Evolutionary conservation across 2,329 filamentous ascomycete species (phyloP).

Genomic region (Botryotinia convoluta): DNA sequence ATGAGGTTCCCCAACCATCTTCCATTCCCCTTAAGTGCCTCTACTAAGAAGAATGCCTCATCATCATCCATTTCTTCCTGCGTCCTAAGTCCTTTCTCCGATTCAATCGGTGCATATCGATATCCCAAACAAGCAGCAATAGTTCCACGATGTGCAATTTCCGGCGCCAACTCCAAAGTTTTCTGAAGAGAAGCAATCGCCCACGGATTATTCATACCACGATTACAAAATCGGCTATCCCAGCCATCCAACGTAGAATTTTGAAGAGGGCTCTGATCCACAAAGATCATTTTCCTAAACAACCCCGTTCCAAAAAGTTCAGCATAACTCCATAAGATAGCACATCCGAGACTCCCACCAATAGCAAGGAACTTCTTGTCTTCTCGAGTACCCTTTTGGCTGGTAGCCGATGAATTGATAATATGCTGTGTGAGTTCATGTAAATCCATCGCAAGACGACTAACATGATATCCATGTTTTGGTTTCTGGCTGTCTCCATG

Average conservation of each 20-base stretch:
- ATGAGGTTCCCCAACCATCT: constrained; percentile 37
- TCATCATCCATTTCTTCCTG: constrained; percentile 22
- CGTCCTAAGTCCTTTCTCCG: constrained; percentile 14
- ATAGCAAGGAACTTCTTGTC: constrained; percentile 28
- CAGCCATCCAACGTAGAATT: constrained; percentile 33
- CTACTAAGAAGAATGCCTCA: constrained; percentile 34
- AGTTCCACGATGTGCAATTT: constrained; percentile 33
- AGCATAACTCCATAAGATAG: constrained; percentile 37
- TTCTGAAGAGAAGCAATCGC: constrained; percentile 33
- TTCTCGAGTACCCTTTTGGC: background rate
- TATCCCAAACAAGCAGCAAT: constrained; percentile 37
- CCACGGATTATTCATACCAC: constrained; percentile 34
- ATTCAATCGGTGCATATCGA: constrained; percentile 27
- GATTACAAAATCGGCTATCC: constrained; percentile 34
- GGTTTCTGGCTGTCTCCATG: constrained; percentile 35
- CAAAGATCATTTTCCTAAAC: constrained; percentile 36
- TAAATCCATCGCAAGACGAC: constrained; percentile 36
- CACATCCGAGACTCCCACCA: constrained; percentile 37
- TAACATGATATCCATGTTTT: constrained; percentile 37
- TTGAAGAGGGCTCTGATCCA: constrained; percentile 38
- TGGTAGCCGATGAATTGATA: background rate
- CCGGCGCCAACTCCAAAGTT: constrained; percentile 29
- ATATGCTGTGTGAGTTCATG: constrained; percentile 30
- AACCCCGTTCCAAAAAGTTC: constrained; percentile 34
- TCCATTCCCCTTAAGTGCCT: constrained; percentile 35